Evolutionary conservation across 2,329 filamentous ascomycete genomes (phyloP).

Genomic region (Zasmidium cellare): DNA sequence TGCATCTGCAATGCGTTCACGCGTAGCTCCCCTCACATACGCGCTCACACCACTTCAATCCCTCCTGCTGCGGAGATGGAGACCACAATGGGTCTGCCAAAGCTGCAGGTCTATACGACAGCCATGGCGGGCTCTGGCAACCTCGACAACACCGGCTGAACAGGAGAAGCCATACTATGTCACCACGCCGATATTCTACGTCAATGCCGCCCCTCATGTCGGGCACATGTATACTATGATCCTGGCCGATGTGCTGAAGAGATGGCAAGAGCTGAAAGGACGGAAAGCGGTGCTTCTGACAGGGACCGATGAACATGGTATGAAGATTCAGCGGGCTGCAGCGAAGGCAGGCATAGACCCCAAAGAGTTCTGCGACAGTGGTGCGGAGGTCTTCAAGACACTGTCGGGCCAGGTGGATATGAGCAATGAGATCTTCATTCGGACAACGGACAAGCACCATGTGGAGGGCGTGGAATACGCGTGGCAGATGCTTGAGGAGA

Average conservation of each 20-base stretch:
- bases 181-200: constrained; percentile 97
- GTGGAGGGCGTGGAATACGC: constrained; percentile 83
- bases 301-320: constrained; percentile 94
- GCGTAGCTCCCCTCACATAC: constrained; percentile 8
- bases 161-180: constrained; percentile 81
- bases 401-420: constrained; percentile 71
- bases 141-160: constrained; percentile 13
- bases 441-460: constrained; percentile 84
- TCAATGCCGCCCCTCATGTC: constrained; percentile 94
- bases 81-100: constrained; percentile 36
- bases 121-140: constrained; percentile 15
- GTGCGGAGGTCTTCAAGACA: constrained; percentile 74
- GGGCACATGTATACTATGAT: constrained; percentile 95
- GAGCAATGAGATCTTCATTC: constrained; percentile 81
- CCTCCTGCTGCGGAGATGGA: constrained; percentile 36
- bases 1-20: constrained; percentile 13
- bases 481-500: constrained; percentile 76
- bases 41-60: constrained; percentile 34
- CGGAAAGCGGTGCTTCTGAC: constrained; percentile 74
- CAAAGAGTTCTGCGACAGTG: constrained; percentile 85
- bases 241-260: constrained; percentile 84
- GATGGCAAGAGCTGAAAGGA: constrained; percentile 81
- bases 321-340: constrained; percentile 93
- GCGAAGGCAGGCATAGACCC: constrained; percentile 67
- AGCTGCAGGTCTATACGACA: neutral